Conservation (phyloP, 768 basidiomycete species). For the Boletus subparvulus region DNA sequence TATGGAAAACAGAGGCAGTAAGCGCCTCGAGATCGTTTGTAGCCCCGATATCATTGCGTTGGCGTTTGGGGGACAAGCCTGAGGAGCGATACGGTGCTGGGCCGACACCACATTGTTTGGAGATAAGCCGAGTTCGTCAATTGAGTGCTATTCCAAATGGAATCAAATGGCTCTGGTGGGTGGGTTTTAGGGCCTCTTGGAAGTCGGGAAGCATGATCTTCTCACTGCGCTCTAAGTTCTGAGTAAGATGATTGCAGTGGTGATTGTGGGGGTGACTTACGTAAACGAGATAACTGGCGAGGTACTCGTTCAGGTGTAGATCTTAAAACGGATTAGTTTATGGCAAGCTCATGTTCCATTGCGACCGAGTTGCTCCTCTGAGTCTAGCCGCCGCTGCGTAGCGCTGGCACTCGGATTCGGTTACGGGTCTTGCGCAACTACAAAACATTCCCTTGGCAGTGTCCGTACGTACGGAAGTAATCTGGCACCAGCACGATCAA, state of each 20-base stretch:
- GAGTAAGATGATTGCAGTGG: too few species aligned
- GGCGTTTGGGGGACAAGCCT: too few species aligned
- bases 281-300: conserved; percentile 11
- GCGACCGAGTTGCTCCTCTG: not conserved
- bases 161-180: too few species aligned
- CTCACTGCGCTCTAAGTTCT: too few species aligned
- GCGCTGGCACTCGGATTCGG: not conserved
- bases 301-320: conserved; percentile 9
- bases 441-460: too few species aligned
- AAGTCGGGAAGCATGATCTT: not conserved
- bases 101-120: too few species aligned
- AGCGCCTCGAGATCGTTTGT: too few species aligned
- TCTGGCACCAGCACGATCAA: not conserved
- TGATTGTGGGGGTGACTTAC: not conserved
- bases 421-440: not conserved
- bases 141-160: too few species aligned
- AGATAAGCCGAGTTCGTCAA: too few species aligned
- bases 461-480: not conserved
- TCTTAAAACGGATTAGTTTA: not conserved
- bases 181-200: too few species aligned
- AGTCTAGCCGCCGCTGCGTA: not conserved
- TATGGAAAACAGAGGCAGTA: conserved; percentile 45
- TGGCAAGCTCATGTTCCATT: not conserved
- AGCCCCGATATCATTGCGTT: too few species aligned
- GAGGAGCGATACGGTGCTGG: too few species aligned